These are phyloP conservation scores for Volvox africanus DNA, from an alignment of 139 green algal species.

Conservation along the genomic window DNA sequence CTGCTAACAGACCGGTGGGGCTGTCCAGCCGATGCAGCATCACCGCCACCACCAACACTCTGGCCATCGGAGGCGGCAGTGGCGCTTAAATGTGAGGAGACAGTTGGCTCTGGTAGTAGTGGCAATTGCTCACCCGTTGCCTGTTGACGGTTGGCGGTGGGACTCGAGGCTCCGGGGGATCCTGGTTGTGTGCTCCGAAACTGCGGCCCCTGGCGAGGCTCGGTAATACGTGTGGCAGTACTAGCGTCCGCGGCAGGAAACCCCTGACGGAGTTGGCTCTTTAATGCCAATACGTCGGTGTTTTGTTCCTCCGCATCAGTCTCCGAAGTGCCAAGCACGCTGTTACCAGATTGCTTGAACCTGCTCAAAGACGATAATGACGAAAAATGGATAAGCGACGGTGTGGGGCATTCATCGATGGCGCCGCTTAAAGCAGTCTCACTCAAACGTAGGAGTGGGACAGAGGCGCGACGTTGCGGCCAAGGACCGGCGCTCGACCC, in stretches of 20 bases:
- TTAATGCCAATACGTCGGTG: background rate
- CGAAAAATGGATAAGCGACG: conserved; percentile 5
- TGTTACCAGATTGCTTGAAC: background rate
- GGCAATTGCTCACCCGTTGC: background rate
- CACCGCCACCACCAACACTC: background rate
- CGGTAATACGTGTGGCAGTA: background rate
- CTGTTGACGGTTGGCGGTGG: background rate
- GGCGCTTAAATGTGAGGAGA: background rate
- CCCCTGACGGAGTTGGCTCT: too few species aligned
- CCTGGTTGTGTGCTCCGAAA: too few species aligned
- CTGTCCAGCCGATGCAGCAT: background rate
- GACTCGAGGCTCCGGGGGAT: background rate
- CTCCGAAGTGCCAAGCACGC: background rate
- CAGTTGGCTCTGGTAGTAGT: background rate
- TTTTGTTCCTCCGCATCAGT: background rate
- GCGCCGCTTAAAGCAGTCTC: background rate
- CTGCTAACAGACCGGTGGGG: background rate
- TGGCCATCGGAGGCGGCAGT: background rate
- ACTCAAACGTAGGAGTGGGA: background rate
- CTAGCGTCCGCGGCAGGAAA: background rate
- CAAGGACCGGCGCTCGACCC: too few species aligned
- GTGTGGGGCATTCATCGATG: conserved; percentile 2
- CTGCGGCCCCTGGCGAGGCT: background rate
- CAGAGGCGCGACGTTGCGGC: background rate
- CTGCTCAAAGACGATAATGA: background rate